phyloP scores from a whole-genome alignment of 768 basidiomycete species.

The Pilatotrama ljubarskyi region DNA sequence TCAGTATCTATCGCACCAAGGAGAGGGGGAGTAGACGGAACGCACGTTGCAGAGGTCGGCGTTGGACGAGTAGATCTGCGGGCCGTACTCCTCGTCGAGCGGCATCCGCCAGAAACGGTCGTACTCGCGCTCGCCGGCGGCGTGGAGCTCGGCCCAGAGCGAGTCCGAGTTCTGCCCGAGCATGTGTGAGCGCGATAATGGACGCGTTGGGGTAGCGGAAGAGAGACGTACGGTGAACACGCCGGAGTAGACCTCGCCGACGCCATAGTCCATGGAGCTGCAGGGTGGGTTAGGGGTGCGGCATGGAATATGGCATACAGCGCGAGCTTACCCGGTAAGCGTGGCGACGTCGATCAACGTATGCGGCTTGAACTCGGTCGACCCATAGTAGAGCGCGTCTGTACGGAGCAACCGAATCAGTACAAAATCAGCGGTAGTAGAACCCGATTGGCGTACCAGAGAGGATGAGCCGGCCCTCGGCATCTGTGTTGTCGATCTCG shows the following conservation, averaged over 20 bases:
- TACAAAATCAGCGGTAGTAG: background rate
- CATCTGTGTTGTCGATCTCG: slow-evolving; percentile 87
- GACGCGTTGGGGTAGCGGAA: background rate
- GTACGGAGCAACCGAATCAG: slow-evolving; percentile 1
- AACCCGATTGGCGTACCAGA: slow-evolving; percentile 47
- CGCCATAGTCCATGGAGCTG: slow-evolving; percentile 70
- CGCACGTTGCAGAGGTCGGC: slow-evolving; percentile 81
- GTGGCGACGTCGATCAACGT: slow-evolving; percentile 88
- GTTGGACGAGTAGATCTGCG: slow-evolving; percentile 75
- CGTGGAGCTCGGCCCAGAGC: slow-evolving; percentile 69
- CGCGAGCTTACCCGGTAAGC: slow-evolving; percentile 62
- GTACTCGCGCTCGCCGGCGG: slow-evolving; percentile 71
- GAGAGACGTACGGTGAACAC: slow-evolving; percentile 68
- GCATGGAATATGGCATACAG: background rate
- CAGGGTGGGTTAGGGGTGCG: background rate
- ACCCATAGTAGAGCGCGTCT: slow-evolving; percentile 86
- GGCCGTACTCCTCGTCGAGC: slow-evolving; percentile 76
- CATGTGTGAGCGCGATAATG: background rate
- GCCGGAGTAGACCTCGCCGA: slow-evolving; percentile 77
- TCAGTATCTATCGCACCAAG: slow-evolving; percentile 11
- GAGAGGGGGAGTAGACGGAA: background rate
- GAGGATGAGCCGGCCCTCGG: slow-evolving; percentile 76
- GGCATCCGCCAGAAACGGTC: slow-evolving; percentile 93
- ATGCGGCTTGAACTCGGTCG: slow-evolving; percentile 74
- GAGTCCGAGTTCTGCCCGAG: slow-evolving; percentile 64